These are phyloP conservation scores for Ophiobolus disseminans DNA, from an alignment of 2,329 filamentous ascomycete species.

Conservation along the genomic window DNA sequence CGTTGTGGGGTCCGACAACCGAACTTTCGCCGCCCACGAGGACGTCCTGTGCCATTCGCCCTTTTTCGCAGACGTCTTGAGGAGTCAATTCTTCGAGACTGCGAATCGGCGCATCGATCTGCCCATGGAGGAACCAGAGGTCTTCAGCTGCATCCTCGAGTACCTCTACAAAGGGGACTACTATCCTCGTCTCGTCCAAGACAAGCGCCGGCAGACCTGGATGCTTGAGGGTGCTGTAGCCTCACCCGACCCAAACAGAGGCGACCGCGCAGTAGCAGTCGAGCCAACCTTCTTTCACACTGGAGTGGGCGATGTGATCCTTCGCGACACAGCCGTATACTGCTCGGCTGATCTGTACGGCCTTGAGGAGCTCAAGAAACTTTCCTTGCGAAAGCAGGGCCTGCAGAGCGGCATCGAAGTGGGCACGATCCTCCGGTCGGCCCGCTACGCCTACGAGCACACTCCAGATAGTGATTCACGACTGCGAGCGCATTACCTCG, in stretches of 20 bases:
- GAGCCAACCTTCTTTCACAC: conserved; percentile 81
- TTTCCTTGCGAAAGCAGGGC: conserved; percentile 93
- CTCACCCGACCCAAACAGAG: conserved; percentile 63
- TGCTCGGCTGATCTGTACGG: conserved; percentile 90
- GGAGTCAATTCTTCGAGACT: conserved; percentile 74
- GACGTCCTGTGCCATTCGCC: conserved; percentile 86
- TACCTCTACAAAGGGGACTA: conserved; percentile 98
- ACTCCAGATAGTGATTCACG: conserved; percentile 91
- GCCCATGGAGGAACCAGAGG: conserved; percentile 83
- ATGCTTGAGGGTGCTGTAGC: conserved; percentile 77
- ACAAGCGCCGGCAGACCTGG: conserved; percentile 86
- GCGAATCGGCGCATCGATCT: conserved; percentile 77
- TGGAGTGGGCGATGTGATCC: conserved; percentile 75
- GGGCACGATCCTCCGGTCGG: conserved; percentile 87
- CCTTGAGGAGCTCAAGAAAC: conserved; percentile 88
- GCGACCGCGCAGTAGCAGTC: conserved; percentile 63
- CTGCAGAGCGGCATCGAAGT: conserved; percentile 92
- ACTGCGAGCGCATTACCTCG: conserved; percentile 95
- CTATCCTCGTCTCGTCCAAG: conserved; percentile 85
- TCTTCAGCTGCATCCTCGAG: conserved; percentile 92
- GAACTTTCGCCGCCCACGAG: conserved; percentile 94
- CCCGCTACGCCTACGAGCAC: conserved; percentile 94
- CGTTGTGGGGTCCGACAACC: conserved; percentile 81
- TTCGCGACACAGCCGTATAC: conserved; percentile 94
- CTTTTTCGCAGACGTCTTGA: conserved; percentile 78